phyloP scores from a whole-genome alignment of 805 yeast species.

The Kregervanrija delftensis region DNA sequence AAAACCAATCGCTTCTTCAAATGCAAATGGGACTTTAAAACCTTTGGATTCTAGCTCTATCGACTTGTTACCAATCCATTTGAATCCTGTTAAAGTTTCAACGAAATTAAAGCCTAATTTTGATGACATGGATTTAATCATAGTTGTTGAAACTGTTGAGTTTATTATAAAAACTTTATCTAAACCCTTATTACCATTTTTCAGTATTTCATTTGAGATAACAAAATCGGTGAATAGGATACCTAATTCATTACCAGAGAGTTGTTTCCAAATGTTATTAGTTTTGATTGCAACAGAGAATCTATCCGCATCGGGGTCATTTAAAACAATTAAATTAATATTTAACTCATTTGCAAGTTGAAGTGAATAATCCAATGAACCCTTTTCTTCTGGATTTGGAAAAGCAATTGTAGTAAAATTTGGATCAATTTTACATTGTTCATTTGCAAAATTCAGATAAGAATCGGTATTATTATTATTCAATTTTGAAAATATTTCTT shows the following conservation, averaged over 20 bases:
- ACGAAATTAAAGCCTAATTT: conserved; percentile 51
- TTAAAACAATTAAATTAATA: conserved; percentile 64
- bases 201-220: conserved; percentile 21
- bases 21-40: conserved; percentile 74
- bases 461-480: not conserved
- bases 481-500: conserved; percentile 31
- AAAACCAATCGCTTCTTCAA: conserved; percentile 93
- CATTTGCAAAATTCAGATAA: conserved; percentile 37
- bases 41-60: conserved; percentile 62
- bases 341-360: conserved; percentile 44
- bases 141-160: conserved; percentile 89
- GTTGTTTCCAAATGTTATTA: conserved; percentile 57
- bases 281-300: conserved; percentile 70
- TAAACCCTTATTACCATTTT: conserved; percentile 20
- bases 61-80: conserved; percentile 94
- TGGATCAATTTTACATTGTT: conserved; percentile 77
- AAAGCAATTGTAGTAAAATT: conserved; percentile 77
- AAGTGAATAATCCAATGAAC: conserved; percentile 76
- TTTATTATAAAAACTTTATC: conserved; percentile 53
- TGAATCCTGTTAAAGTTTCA: conserved; percentile 93
- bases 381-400: conserved; percentile 95
- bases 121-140: conserved; percentile 63
- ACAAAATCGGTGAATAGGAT: conserved; percentile 68
- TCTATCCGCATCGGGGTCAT: conserved; percentile 96
- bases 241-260: conserved; percentile 91